Conservation (phyloP, 805 yeast genomes). For the Candida easanensis region DNA sequence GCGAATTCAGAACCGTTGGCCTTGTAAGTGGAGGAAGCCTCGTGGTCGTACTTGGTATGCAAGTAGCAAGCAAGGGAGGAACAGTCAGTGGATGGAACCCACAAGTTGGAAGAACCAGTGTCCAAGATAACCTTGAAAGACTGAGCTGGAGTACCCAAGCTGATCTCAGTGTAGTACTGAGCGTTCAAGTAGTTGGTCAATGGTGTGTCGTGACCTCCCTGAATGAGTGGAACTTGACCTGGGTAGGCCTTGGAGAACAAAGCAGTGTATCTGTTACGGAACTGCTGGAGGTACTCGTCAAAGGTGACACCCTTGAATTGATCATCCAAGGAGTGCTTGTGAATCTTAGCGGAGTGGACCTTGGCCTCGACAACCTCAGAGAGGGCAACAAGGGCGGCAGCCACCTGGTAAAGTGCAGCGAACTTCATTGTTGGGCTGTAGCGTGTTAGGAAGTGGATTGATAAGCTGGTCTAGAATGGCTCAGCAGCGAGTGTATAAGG, state of each 20-base stretch:
- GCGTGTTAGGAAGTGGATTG: neutral
- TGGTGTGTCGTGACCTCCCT: slow-evolving; percentile 68
- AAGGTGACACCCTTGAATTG: slow-evolving; percentile 50
- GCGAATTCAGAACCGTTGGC: slow-evolving; percentile 83
- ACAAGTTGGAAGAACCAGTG: slow-evolving; percentile 94
- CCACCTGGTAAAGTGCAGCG: slow-evolving; percentile 22
- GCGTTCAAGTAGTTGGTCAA: slow-evolving; percentile 93
- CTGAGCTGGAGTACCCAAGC: slow-evolving; percentile 92
- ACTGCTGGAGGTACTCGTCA: slow-evolving; percentile 50
- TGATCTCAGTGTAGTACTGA: slow-evolving; percentile 90
- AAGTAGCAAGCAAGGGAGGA: slow-evolving; percentile 92
- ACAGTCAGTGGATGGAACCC: slow-evolving; percentile 93
- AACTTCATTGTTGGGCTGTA: slow-evolving; percentile 22
- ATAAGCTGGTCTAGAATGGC: neutral
- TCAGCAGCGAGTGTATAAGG: slow-evolving; percentile 4
- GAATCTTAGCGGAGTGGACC: slow-evolving; percentile 53
- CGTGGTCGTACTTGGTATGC: slow-evolving; percentile 88
- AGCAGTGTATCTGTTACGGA: slow-evolving; percentile 60
- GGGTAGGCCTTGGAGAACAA: slow-evolving; percentile 45
- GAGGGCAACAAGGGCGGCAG: slow-evolving; percentile 25
- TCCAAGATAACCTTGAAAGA: slow-evolving; percentile 90
- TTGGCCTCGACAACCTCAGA: slow-evolving; percentile 52
- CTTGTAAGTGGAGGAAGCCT: slow-evolving; percentile 76
- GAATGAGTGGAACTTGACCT: slow-evolving; percentile 30
- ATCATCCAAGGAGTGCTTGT: slow-evolving; percentile 56